Base-by-base conservation (phyloP, 306 rosid genomes). In the Vigna hirtella region DNA sequence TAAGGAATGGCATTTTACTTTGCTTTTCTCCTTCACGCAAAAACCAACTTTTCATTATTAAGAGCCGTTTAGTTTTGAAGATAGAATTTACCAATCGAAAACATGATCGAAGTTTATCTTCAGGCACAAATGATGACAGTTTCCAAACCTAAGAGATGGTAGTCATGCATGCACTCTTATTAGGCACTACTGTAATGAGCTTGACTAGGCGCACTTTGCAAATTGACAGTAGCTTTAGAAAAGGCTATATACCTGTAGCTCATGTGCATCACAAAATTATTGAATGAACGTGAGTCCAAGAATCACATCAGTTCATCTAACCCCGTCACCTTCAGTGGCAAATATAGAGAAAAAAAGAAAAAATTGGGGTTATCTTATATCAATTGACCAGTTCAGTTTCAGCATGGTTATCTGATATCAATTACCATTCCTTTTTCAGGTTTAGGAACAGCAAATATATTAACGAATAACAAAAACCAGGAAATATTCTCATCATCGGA, bases 381-480 rank as follows among this genome's bases (percentile, higher is more conserved):
- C 53, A 71, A 32, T 42, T 70, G 36, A 77, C 32, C 47, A 67
- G 71, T 58, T 67, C 14, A 48, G 18, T 68, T 66, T 49, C 52
- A 50, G 47, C 69, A 76, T 50, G 38, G 38, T 61, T 66, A 43
- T 26, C 28, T 26, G 28, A 26, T 2, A 26, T 26, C 28, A 26
- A 26, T 26, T n/a, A 67, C 86, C 50, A 58, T 34, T 63, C 84
- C 66, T 83, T 83, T 88, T 72, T 11, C 92, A 94, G 98, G 89
- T 83, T 56, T 84, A 86, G 82, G 92, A 57, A 72, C 77, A 50
- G 81, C 89, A 43, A 74, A 61, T 66, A 36, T 73, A 53, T 38
- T 40, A 30, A 58, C 61, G 57, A 71, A 63, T 73, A 82, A 86
- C 15, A 83, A 85, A 79, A 64, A 84, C 16, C 77, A 24, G 64